phyloP scores from a whole-genome alignment of 495 filamentous ascomycete genomes.

The Aspergillus bertholletiae region DNA sequence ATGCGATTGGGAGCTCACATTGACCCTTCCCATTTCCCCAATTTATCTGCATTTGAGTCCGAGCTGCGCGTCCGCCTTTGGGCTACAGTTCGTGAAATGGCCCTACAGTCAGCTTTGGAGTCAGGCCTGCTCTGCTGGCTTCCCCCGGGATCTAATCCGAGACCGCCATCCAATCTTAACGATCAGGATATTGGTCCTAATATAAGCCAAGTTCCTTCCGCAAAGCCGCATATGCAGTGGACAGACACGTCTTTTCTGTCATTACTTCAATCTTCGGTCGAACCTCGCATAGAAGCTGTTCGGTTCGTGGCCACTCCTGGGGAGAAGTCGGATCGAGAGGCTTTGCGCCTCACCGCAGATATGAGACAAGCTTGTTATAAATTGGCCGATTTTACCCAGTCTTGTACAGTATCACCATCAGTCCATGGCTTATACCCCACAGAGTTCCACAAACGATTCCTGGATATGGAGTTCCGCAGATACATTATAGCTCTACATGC shows the following conservation, averaged over 20 bases:
- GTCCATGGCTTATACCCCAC: conserved; percentile 10
- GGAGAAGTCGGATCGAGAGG: conserved; percentile 37
- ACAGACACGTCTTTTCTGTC: conserved; percentile 48
- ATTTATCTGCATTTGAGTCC: conserved; percentile 39
- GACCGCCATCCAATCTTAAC: conserved; percentile 42
- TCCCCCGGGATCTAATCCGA: conserved; percentile 4
- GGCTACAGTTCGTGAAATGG: conserved; percentile 55
- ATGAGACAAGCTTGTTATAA: conserved; percentile 13
- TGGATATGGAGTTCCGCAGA: conserved; percentile 38
- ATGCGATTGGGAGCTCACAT: conserved; percentile 54
- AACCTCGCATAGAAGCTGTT: conserved; percentile 33
- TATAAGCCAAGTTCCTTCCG: conserved; percentile 14
- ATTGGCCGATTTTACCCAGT: conserved; percentile 12
- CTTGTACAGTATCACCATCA: neutral
- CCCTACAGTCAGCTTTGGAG: conserved; percentile 39
- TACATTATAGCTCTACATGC: conserved; percentile 44
- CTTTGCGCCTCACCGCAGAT: conserved; percentile 11
- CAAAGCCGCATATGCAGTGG: conserved; percentile 24
- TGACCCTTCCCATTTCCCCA: conserved; percentile 47
- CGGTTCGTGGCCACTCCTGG: conserved; percentile 32
- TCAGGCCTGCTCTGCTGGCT: conserved; percentile 1
- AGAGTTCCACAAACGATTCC: conserved; percentile 20
- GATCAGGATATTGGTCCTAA: conserved; percentile 43
- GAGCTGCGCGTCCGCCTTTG: conserved; percentile 55
- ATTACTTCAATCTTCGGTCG: conserved; percentile 35